phyloP scores from a whole-genome alignment of 1,284 basidiomycete species.

The Trametes polyzona region DNA sequence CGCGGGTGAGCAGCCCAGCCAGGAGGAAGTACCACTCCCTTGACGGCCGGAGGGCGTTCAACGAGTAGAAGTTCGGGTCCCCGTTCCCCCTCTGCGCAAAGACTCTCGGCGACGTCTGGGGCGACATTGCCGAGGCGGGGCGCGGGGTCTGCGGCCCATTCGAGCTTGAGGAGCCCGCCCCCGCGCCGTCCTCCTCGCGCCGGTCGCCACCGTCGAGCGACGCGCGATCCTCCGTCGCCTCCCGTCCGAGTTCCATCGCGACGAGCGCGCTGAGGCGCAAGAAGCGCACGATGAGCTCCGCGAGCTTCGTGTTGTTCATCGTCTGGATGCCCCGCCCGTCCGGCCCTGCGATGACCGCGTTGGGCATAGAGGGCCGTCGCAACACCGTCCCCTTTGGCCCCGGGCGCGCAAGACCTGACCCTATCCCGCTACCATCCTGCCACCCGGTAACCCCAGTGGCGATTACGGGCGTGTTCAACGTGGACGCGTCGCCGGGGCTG shows the following conservation, averaged over 20 bases:
- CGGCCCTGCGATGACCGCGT: slow-evolving; percentile 4
- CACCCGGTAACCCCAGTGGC: slow-evolving; percentile 67
- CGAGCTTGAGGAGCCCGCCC: not conserved
- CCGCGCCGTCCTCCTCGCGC: slow-evolving; percentile 30
- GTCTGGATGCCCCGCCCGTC: slow-evolving; percentile 32
- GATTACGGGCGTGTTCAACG: slow-evolving; percentile 21
- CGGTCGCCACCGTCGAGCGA: slow-evolving; percentile 40
- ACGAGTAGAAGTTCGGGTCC: slow-evolving; percentile 37
- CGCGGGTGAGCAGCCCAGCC: slow-evolving; percentile 73
- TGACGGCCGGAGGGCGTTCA: slow-evolving; percentile 63
- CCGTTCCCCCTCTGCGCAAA: slow-evolving; percentile 28
- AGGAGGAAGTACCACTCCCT: slow-evolving; percentile 81
- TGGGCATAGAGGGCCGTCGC: slow-evolving; percentile 44
- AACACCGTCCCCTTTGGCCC: slow-evolving; percentile 57
- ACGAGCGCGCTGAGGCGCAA: slow-evolving; percentile 75
- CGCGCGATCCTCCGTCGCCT: slow-evolving; percentile 44
- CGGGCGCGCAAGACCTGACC: slow-evolving; percentile 63
- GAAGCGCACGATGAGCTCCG: slow-evolving; percentile 72
- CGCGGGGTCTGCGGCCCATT: slow-evolving; percentile 17
- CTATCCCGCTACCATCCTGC: slow-evolving; percentile 72
- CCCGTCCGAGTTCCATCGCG: slow-evolving; percentile 70
- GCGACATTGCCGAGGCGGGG: slow-evolving; percentile 22
- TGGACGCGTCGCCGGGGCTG: slow-evolving; percentile 28
- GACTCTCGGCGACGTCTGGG: slow-evolving; percentile 30
- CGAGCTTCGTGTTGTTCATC: slow-evolving; percentile 64